Evolutionary conservation across 768 basidiomycete genomes (phyloP).

Genomic region (Dacryopinax spathularia): DNA sequence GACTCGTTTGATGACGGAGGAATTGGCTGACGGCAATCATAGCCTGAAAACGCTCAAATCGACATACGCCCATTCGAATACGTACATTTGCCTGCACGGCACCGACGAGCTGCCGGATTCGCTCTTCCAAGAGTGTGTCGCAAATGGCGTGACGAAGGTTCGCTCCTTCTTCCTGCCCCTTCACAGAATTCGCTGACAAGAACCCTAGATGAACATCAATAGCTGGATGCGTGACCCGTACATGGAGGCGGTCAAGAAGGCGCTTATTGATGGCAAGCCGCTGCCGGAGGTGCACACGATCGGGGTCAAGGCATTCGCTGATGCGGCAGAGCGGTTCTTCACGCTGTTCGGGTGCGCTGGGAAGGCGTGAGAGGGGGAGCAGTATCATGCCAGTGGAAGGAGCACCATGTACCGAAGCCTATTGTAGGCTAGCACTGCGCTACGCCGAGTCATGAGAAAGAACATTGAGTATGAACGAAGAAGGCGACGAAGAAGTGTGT

Average conservation of each 20-base stretch:
- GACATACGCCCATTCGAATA: not conserved
- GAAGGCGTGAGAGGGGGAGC: conserved; percentile 23
- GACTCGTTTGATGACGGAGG: not conserved
- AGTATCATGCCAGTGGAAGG: no score
- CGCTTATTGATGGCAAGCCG: conserved; percentile 14
- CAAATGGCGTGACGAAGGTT: conserved; percentile 22
- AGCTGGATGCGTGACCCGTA: conserved; percentile 24
- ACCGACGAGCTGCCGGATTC: conserved; percentile 25
- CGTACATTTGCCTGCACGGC: conserved; percentile 22
- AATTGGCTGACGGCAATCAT: not conserved
- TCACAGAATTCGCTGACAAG: not conserved
- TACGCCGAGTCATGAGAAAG: no score
- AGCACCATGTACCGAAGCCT: no score
- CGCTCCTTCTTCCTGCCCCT: not conserved
- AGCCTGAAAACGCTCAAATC: not conserved
- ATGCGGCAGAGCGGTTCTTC: conserved; percentile 21
- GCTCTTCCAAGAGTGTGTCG: conserved; percentile 21
- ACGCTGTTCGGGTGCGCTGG: conserved; percentile 19
- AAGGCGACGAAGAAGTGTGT: no score
- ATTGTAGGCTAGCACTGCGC: no score
- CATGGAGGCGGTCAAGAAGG: conserved; percentile 14
- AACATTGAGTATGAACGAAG: no score
- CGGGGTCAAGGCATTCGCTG: conserved; percentile 20
- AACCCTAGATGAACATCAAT: conserved; percentile 22
- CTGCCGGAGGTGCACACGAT: conserved; percentile 23